A percentile compares a stretch with the other conserved stretches of the same genome.
phyloP scores from a whole-genome alignment of 148 eudicot genomes.

The Rhododendron mucronatum region DNA sequence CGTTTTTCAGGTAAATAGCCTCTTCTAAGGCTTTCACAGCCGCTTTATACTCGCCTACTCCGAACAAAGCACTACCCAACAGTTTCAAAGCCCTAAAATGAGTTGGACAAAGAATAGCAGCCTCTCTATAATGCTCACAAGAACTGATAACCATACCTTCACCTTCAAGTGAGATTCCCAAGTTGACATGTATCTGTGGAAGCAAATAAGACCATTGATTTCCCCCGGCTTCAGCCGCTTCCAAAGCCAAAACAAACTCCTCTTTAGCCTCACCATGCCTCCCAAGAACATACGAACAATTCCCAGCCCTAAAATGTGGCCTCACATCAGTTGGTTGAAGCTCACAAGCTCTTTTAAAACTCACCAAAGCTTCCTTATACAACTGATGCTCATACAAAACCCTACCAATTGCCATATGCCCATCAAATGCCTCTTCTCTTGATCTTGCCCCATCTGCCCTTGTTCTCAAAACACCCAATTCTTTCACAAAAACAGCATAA shows the following conservation, averaged over 20 bases:
- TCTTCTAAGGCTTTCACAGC: conserved; percentile 95
- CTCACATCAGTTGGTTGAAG: conserved; percentile 89
- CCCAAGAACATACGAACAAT: conserved; percentile 72
- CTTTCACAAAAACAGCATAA: conserved; percentile 65
- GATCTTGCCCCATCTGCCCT: conserved; percentile 85
- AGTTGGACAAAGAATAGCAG: conserved; percentile 92
- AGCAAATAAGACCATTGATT: conserved; percentile 82
- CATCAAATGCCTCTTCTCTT: conserved; percentile 89
- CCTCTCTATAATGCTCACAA: conserved; percentile 95
- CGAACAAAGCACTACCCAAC: conserved; percentile 93
- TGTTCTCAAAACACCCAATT: conserved; percentile 71
- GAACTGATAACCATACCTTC: conserved; percentile 93
- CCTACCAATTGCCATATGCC: conserved; percentile 94
- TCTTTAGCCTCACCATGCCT: conserved; percentile 51
- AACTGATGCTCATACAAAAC: conserved; percentile 73
- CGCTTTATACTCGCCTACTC: conserved; percentile 92
- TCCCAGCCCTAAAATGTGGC: conserved; percentile 91
- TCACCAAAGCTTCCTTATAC: conserved; percentile 70
- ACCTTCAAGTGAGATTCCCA: conserved; percentile 86
- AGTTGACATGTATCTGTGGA: conserved; percentile 93
- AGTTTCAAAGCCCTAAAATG: conserved; percentile 95
- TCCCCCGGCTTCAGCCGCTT: conserved; percentile 89
- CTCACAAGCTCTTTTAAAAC: conserved; percentile 88
- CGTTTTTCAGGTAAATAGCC: conserved; percentile 83
- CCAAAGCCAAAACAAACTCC: conserved; percentile 71